phyloP scores from a whole-genome alignment of 2,329 filamentous ascomycete genomes.

The Exophiala dermatitidis region DNA sequence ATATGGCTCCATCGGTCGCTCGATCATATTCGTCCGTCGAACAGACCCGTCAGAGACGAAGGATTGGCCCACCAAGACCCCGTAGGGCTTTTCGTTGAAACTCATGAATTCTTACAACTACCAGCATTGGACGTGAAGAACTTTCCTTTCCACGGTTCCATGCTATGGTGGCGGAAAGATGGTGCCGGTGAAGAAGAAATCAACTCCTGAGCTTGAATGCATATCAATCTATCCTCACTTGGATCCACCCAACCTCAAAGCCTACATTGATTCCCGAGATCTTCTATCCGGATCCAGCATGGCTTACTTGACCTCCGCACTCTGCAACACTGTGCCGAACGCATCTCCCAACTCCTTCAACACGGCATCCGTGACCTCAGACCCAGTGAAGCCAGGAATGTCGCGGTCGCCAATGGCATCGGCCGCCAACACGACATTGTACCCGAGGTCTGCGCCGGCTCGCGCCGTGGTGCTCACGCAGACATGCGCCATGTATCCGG shows the following conservation, averaged over 20 bases:
- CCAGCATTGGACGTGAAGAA: constrained; percentile 12
- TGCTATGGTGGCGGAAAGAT: constrained; percentile 14
- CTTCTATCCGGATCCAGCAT: not conserved
- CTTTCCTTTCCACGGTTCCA: constrained; percentile 15
- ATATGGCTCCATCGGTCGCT: constrained; percentile 17
- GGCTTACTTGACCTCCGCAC: constrained; percentile 37
- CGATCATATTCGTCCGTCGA: not conserved
- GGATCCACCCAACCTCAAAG: no score
- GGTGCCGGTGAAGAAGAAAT: not conserved
- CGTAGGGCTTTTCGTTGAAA: not conserved
- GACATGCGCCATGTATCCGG: constrained; percentile 51
- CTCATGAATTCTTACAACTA: constrained; percentile 1
- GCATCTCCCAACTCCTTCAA: constrained; percentile 56
- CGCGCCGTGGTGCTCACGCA: constrained; percentile 58
- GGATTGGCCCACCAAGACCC: not conserved
- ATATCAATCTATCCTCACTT: no score
- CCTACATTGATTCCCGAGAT: no score
- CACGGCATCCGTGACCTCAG: constrained; percentile 45
- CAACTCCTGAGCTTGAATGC: not conserved
- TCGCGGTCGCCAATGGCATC: constrained; percentile 61
- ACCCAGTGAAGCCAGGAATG: constrained; percentile 55
- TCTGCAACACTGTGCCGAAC: constrained; percentile 55
- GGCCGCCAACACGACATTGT: constrained; percentile 55
- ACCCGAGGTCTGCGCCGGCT: constrained; percentile 54
- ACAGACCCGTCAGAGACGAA: not conserved